phyloP scores from a whole-genome alignment of 352 stramenopile species.

The Phytophthora colocasiae region DNA sequence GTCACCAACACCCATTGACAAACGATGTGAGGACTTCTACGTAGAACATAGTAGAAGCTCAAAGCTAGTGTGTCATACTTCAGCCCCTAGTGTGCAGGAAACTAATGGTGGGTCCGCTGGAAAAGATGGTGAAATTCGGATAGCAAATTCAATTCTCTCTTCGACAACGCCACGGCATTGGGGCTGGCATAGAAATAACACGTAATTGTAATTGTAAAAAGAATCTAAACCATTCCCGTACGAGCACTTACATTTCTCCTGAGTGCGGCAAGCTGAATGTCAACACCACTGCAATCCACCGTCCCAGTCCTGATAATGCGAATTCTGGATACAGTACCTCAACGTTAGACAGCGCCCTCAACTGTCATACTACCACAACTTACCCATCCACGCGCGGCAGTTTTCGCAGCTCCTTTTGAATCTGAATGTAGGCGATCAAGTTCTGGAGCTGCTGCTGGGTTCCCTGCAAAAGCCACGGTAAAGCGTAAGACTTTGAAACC shows the following conservation, averaged over 20 bases:
- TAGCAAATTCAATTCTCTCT: slow-evolving; percentile 47
- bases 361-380: slow-evolving; percentile 6
- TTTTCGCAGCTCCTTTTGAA: slow-evolving; percentile 49
- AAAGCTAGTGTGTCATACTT: slow-evolving; percentile 37
- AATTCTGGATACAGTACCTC: slow-evolving; percentile 18
- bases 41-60: neutral
- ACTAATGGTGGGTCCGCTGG: slow-evolving; percentile 52
- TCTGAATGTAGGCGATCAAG: slow-evolving; percentile 56
- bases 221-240: neutral
- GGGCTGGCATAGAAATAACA: slow-evolving; percentile 27
- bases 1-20: slow-evolving; percentile 1
- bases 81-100: slow-evolving; percentile 49
- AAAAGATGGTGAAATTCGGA: slow-evolving; percentile 52
- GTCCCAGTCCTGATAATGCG: slow-evolving; percentile 40
- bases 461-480: slow-evolving; percentile 22
- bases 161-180: slow-evolving; percentile 43
- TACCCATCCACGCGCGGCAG: slow-evolving; percentile 74
- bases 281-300: slow-evolving; percentile 29
- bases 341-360: slow-evolving; percentile 16
- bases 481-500: neutral
- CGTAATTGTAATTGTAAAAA: neutral
- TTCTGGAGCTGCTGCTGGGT: slow-evolving; percentile 75
- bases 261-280: slow-evolving; percentile 44
- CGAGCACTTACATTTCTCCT: slow-evolving; percentile 44
- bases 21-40: slow-evolving; percentile 1